Base-by-base conservation (phyloP, 176 grass and related monocot genomes). In the Eleusine indica region DNA sequence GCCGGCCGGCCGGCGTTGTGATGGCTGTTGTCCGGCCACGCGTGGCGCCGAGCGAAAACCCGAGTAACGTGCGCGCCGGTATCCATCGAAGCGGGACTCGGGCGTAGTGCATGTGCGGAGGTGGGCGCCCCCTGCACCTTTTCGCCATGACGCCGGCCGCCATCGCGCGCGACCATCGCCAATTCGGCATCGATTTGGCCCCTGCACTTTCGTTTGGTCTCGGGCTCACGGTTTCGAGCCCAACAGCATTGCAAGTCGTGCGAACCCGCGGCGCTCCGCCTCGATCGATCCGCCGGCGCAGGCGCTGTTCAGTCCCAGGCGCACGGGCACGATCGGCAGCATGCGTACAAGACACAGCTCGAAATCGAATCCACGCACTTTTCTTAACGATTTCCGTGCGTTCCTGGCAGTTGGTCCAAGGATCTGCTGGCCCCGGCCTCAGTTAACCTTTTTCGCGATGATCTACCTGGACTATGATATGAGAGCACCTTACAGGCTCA, bases 381-480 rank as follows among this genome's bases (percentile, higher is more conserved):
- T 16, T 3, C 14, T 71, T 28, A 47, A 71, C 69, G 42, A 44
- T 2, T n/a, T 44, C 42, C 42, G 42, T 60, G 74, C 74, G 52
- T 46, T 47, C 43, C 42, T 17, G 42, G 62, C 43, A 79, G 32
- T 39, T 38, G 78, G 52, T 17, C 5, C 38, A 64, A 7, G 5
- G 48, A 35, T n/a, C 44, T 2, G 46, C 39, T 52, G 63, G 30
- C 28, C 9, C 16, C 17, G 5, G 5, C 19, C 29, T 54, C 7
- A 7, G 16, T 22, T 15, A 4, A 63, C 14, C 78, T 70, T 81
- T 70, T 15, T 8, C 22, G 74, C 37, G 12, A 61, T 42, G 53
- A 67, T 84, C 82, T 41, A 83, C 44, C 81, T 83, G 68, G 68
- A 58, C 54, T 21, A 8, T 9, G 32, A 35, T 18, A 47, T 17